These are phyloP conservation scores for Xylariales sp. DNA, from an alignment of 2,329 filamentous ascomycete genomes.

Conservation along the genomic window DNA sequence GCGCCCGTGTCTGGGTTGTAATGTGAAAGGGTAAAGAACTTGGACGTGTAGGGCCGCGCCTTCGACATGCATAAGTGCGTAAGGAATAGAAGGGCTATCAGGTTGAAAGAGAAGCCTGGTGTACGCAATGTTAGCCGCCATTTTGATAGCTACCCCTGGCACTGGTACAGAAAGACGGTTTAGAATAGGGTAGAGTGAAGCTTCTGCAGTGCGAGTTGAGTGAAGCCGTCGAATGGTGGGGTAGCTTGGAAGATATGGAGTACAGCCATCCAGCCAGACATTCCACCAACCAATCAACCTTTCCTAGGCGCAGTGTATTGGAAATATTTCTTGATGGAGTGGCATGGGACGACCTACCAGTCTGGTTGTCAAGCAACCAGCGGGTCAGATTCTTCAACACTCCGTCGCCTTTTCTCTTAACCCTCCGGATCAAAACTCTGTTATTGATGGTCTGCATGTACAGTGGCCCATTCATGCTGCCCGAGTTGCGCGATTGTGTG, in stretches of 20 bases:
- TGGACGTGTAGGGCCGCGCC: constrained; percentile 71
- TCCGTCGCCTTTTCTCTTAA: constrained; percentile 59
- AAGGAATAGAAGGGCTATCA: constrained; percentile 76
- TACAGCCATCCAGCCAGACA: too few relatives aligned
- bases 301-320: too few relatives aligned
- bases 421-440: constrained; percentile 49
- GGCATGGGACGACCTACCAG: constrained; percentile 65
- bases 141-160: neutral
- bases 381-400: constrained; percentile 55
- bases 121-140: neutral
- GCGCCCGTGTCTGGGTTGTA: constrained; percentile 62
- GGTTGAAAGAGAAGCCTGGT: constrained; percentile 77
- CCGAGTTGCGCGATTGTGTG: constrained; percentile 5
- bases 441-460: constrained; percentile 53
- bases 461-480: constrained; percentile 51
- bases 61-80: constrained; percentile 79
- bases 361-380: constrained; percentile 75
- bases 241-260: neutral
- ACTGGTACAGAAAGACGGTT: neutral
- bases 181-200: neutral
- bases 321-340: too few relatives aligned
- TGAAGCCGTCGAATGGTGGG: neutral
- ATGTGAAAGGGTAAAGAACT: constrained; percentile 86
- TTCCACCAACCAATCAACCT: too few relatives aligned
- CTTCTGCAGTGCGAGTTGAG: constrained; percentile 6